phyloP scores from a whole-genome alignment of 2,329 filamentous ascomycete species.

The Fusarium zealandicum region DNA sequence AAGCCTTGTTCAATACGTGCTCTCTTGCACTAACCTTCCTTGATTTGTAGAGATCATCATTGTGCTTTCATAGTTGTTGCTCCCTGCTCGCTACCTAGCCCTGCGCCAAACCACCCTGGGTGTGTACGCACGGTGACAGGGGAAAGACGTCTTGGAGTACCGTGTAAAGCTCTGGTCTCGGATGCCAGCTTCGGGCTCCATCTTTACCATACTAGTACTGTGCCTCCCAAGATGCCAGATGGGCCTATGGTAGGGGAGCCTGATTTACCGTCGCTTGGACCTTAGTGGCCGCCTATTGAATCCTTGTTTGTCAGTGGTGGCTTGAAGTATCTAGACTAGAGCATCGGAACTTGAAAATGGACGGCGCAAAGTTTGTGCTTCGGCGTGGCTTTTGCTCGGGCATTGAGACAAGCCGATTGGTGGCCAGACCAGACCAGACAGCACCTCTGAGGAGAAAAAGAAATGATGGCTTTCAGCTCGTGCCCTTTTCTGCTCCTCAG shows the following conservation, averaged over 20 bases:
- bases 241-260: no score
- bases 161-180: slow-evolving; percentile 8
- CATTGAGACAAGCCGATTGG: slow-evolving; percentile 15
- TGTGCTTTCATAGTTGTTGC: neutral
- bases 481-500: slow-evolving; percentile 6
- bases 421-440: slow-evolving; percentile 9
- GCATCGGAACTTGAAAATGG: slow-evolving; percentile 3
- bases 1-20: slow-evolving; percentile 12
- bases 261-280: slow-evolving; percentile 39
- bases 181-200: slow-evolving; percentile 5
- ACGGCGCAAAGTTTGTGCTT: slow-evolving; percentile 13
- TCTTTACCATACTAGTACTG: slow-evolving; percentile 6
- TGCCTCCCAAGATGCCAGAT: slow-evolving; percentile 13
- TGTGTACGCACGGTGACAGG: slow-evolving; percentile 21
- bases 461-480: slow-evolving; percentile 26
- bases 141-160: neutral
- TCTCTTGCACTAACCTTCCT: slow-evolving; percentile 8
- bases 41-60: slow-evolving; percentile 5
- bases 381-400: slow-evolving; percentile 24
- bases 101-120: neutral
- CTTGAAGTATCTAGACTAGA: slow-evolving; percentile 12
- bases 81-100: neutral
- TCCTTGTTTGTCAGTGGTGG: slow-evolving; percentile 7
- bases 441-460: slow-evolving; percentile 13
- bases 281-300: slow-evolving; percentile 29